Conservation (phyloP, 331 rosid genomes). For the Quercus tomentella region DNA sequence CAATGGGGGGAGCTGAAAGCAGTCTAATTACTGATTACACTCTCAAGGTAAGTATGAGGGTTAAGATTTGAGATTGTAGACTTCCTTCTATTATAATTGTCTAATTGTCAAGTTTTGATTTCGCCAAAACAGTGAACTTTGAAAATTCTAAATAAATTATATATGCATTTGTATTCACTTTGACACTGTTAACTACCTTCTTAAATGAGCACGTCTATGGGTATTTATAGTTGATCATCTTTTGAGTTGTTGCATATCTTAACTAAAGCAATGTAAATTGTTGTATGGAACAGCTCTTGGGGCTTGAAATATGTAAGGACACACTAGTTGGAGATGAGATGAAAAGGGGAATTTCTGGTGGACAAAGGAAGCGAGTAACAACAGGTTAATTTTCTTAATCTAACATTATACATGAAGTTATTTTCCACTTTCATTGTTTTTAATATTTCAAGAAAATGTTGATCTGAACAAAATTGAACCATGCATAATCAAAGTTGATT, state of each 20-base stretch:
- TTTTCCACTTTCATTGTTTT: neutral
- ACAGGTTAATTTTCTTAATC: constrained; percentile 50
- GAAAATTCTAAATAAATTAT: no score
- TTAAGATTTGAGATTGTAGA: neutral
- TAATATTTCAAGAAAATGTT: neutral
- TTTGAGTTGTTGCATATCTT: no score
- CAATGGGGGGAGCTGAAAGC: constrained; percentile 85
- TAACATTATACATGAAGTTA: no score
- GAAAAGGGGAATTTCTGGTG: constrained; percentile 94
- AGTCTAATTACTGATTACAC: constrained; percentile 85
- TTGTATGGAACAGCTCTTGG: constrained; percentile 61
- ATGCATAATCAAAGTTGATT: neutral
- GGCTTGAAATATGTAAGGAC: constrained; percentile 87
- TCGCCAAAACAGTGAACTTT: no score
- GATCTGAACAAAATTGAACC: neutral
- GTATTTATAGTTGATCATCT: no score
- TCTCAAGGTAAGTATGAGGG: constrained; percentile 49
- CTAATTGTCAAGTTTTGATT: no score
- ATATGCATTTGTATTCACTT: no score
- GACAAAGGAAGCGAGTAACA: constrained; percentile 85
- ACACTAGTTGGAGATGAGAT: constrained; percentile 87
- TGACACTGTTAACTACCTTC: no score
- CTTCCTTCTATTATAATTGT: no score
- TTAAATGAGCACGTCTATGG: no score
- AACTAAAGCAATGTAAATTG: neutral